phyloP scores from a whole-genome alignment of 345 rosid genomes.

The Jatropha curcas region DNA sequence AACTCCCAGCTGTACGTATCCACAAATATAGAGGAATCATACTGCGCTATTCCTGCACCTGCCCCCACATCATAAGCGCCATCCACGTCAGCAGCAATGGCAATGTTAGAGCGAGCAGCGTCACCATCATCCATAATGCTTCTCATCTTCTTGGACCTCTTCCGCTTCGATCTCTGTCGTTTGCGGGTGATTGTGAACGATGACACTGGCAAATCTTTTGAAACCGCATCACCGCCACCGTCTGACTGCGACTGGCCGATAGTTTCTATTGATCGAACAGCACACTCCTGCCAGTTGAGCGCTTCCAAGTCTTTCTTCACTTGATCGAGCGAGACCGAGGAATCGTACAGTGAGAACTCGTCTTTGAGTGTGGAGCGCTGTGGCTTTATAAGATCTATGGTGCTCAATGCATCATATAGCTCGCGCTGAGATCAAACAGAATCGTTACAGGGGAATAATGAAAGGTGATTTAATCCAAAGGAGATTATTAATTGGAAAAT shows the following conservation, averaged over 20 bases:
- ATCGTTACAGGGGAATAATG: background rate
- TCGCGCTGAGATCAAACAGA: background rate
- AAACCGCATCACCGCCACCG: background rate
- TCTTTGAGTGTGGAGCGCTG: slow-evolving; percentile 21
- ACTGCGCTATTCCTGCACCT: background rate
- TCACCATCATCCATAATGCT: background rate
- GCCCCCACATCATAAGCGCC: background rate
- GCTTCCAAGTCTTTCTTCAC: slow-evolving; percentile 21
- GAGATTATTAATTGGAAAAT: background rate
- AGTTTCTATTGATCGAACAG: slow-evolving; percentile 10
- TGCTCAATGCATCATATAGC: slow-evolving; percentile 21
- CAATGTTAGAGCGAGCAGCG: background rate
- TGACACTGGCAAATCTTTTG: background rate
- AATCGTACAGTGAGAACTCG: slow-evolving; percentile 8
- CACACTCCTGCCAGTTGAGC: slow-evolving; percentile 23
- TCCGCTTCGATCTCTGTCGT: slow-evolving; percentile 14
- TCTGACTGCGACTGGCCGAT: background rate
- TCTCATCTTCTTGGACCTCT: too few species aligned
- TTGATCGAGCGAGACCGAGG: slow-evolving; percentile 16
- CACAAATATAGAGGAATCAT: slow-evolving; percentile 7
- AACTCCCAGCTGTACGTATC: slow-evolving; percentile 14
- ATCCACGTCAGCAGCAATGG: background rate
- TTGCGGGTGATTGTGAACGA: slow-evolving; percentile 13
- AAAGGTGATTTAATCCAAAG: too few species aligned
- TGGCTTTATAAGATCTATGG: slow-evolving; percentile 19